Evolutionary conservation across 805 yeast species (phyloP), one percentile per base, ranked within the genome.

Genomic region (Grigorovia yakushimaensis): DNA sequence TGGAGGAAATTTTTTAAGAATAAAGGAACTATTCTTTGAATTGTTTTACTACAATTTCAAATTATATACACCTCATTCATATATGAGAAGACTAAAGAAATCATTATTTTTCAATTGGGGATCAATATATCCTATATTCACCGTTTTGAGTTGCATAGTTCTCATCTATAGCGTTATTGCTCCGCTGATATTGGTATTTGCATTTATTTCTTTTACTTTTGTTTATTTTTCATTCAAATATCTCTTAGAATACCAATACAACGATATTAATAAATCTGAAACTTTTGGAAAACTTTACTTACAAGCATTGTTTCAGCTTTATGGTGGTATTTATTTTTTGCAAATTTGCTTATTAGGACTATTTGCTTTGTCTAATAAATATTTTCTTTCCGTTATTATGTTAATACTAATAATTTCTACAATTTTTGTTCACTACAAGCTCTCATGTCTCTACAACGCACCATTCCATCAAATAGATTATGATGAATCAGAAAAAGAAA

Each of bases 261-360:
- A 74, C 51, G 67, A 64, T 37, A 64, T 60, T 13, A 78, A 79
- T 49, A 67, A 66, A 19, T 74, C 84, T 2, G 91, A 84, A 55
- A 79, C 87, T 0, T 66, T 71, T 55, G 96, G 96, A 0, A 71
- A 69, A 49, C 69, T 84, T 41, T 88, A 85, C 61, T 85, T 93
- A 1, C 70, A 71, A 2, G 94, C 95, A 0, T 64, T 88, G 18
- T 72, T 83, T 48, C 95, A 87, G 48, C 63, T 88, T 41, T 87
- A 84, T 57, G 72, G 84, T 0, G 97, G 97, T 0, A 66, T 88
- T 1, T 88, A 88, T 61, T 85, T 88, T 56, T 70, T 86, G 58
- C 94, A 88, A 57, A 69, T 82, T 36, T 84, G 89, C 51, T 64
- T 88, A 55, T 73, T 85, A 39, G 97, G 96, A 0, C 66, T 87